Conservation (phyloP, 441 rosid genomes). For the Daphne laureola region DNA sequence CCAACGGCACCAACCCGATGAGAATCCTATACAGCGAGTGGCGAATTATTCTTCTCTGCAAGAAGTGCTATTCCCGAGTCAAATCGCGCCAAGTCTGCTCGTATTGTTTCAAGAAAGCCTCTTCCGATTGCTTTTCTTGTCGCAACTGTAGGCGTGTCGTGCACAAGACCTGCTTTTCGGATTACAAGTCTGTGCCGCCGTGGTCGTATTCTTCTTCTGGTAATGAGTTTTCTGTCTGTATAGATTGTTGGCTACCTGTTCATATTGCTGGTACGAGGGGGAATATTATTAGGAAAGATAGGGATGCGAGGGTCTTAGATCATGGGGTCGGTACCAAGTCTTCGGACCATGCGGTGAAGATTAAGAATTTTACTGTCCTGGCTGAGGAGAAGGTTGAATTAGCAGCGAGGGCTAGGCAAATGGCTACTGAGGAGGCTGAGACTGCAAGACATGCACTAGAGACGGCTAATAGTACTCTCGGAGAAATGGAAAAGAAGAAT, state of each 20-base stretch:
- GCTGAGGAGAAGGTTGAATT: conserved; percentile 19
- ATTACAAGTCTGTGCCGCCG: conserved; percentile 24
- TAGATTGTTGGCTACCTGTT: conserved; percentile 63
- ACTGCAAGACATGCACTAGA: conserved; percentile 18
- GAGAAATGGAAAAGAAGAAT: conserved; percentile 7
- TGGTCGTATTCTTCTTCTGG: conserved; percentile 35
- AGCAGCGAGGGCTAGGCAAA: conserved; percentile 22
- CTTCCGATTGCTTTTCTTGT: conserved; percentile 28
- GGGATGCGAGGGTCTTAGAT: conserved; percentile 8
- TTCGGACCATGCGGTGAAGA: conserved; percentile 21
- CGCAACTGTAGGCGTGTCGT: conserved; percentile 32
- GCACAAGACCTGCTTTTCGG: conserved; percentile 33
- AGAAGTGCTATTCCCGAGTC: conserved; percentile 30
- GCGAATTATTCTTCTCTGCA: conserved; percentile 55
- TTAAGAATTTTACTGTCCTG: conserved; percentile 14
- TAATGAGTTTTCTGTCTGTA: conserved; percentile 31
- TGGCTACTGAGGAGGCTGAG: conserved; percentile 19
- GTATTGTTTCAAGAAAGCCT: conserved; percentile 37
- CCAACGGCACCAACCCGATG: conserved; percentile 29
- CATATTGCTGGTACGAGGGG: conserved; percentile 20
- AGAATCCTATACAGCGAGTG: conserved; percentile 49
- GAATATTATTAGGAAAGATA: conserved; percentile 13
- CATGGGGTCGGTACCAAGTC: conserved; percentile 5
- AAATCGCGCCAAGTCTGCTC: conserved; percentile 45
- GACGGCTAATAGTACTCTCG: conserved; percentile 12